Conservation (phyloP, 305 asterid species). For the Fraxinus platypoda region DNA sequence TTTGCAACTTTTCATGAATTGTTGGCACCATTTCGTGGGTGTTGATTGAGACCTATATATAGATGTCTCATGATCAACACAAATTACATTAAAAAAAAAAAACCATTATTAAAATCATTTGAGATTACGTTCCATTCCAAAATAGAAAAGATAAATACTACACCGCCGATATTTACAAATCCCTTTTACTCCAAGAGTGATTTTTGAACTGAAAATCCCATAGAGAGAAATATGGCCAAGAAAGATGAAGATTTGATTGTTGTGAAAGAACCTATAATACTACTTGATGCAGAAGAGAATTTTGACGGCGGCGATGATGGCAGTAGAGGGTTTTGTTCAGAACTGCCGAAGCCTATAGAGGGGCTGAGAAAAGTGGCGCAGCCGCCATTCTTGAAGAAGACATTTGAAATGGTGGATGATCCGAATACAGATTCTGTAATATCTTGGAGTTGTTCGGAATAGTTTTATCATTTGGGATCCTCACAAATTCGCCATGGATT, state of each 20-base stretch:
- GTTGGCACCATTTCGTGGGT: too few species aligned
- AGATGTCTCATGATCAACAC: too few species aligned
- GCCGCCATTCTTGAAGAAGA: constrained; percentile 78
- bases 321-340: background rate
- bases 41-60: too few species aligned
- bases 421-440: constrained; percentile 58
- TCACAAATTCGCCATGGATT: constrained; percentile 53
- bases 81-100: too few species aligned
- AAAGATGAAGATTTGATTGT: constrained; percentile 18
- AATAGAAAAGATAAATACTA: too few species aligned
- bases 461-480: constrained; percentile 81
- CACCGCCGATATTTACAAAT: background rate
- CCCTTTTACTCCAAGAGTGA: background rate
- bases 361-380: constrained; percentile 54
- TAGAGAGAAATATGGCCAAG: background rate
- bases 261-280: constrained; percentile 55
- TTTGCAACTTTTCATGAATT: too few species aligned
- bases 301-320: constrained; percentile 15
- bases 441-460: constrained; percentile 53
- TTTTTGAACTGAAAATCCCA: background rate
- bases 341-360: constrained; percentile 38
- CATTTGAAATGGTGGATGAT: constrained; percentile 81
- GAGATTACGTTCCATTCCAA: too few species aligned
- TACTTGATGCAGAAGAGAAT: constrained; percentile 39
- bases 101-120: too few species aligned